Evolutionary conservation across 1,284 basidiomycete genomes (phyloP), one percentile per base, ranked within the genome.

Genomic region (Grifola frondosa): DNA sequence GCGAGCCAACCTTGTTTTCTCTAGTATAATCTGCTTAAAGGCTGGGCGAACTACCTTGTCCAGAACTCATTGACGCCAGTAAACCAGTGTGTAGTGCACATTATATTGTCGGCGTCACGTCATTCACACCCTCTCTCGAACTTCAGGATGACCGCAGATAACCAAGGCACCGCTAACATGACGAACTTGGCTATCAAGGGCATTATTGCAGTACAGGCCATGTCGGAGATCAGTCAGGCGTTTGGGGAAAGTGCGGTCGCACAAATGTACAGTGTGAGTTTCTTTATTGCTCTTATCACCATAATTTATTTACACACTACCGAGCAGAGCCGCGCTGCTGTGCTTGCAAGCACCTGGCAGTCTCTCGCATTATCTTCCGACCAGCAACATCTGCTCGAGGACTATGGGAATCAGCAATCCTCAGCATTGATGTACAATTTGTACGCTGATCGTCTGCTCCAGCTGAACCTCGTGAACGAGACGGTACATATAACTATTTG

Each of bases 181-280:
- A 87, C 84, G 11, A 86, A 89, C 53, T 71, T 87, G 16, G 84
- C 84, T 1, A 80, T 88, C 65, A 88, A 88, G 32, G 58, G 84
- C 5, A 84, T 86, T 46, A 66, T 83, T 34, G 84, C 81, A 19
- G 84, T 88, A 56, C 75, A 73, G 49, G 81, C 74, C 9, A 84
- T 86, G 81, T 68, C 77, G 1, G 67, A 77, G 43, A 81, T 86
- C 29, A 70, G 71, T 2, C 55, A 62, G 2, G 58, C 77, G n/a
- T 50, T 83, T 7, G 80, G 78, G 1, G 62, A 81, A 42, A 61
- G 55, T 1, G 61, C 58, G 7, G 68, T 69, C 46, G 70, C 70
- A 23, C 58, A 63, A 5, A 77, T 79, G 49, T 86, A 81, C 28
- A 61, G 65, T 13, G 75, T 76, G 50, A 50, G 72, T 56, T 7